Conservation (phyloP, 768 basidiomycete genomes). For the Kwoniella europaea region DNA sequence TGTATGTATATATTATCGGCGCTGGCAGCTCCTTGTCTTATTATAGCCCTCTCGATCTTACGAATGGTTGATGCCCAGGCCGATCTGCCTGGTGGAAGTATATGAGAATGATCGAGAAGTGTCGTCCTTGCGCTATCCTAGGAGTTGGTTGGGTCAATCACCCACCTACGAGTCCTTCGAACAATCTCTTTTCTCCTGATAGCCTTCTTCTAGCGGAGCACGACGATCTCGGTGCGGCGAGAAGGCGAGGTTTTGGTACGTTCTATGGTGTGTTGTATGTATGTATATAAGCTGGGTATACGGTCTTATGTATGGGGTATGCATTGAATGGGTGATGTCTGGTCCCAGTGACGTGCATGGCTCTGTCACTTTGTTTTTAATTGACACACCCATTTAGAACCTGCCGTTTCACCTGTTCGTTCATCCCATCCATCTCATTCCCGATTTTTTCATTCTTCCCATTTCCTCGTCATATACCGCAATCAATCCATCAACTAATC, state of each 20-base stretch:
- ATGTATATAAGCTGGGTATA: too few relatives aligned
- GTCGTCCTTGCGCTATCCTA: not conserved
- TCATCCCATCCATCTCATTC: not conserved
- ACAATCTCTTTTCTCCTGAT: not conserved
- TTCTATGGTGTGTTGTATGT: too few relatives aligned
- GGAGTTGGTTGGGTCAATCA: not conserved
- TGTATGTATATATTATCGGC: not conserved
- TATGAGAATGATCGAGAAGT: not conserved
- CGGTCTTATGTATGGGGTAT: not conserved
- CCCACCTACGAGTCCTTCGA: not conserved
- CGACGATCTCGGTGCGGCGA: not conserved
- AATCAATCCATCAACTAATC: not conserved
- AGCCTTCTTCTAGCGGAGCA: not conserved
- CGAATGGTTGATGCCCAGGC: too few relatives aligned
- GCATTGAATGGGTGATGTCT: not conserved
- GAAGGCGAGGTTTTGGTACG: not conserved
- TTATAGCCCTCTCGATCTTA: too few relatives aligned
- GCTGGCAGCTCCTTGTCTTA: too few relatives aligned
- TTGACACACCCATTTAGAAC: not conserved
- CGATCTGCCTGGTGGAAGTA: not conserved
- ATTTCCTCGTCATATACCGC: slow-evolving; percentile 5
- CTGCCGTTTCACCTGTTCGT: not conserved
- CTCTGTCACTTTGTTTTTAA: too few relatives aligned
- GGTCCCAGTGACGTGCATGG: slow-evolving; percentile 2
- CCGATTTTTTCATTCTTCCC: slow-evolving; percentile 2